Percentiles rank a stretch among this genome's conserved stretches.
These are phyloP conservation scores for Colletotrichum siamense DNA, from an alignment of 2,329 filamentous ascomycete genomes.

Conservation along the genomic window DNA sequence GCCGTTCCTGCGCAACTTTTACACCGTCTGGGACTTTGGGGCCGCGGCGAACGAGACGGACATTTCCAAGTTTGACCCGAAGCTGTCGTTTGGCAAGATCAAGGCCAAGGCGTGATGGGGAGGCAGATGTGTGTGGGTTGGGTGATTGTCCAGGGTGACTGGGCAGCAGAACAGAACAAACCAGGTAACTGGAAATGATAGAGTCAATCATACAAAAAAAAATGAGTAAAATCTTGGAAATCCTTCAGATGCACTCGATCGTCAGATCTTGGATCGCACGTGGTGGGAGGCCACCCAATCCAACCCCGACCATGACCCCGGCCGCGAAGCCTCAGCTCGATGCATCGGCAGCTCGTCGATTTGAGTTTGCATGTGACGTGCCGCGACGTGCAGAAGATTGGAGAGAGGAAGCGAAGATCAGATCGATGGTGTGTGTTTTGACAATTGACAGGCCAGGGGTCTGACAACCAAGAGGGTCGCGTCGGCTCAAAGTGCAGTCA, in stretches of 20 bases:
- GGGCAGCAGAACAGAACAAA: neutral
- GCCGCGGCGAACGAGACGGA: conserved; percentile 1
- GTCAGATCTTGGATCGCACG: conserved; percentile 4
- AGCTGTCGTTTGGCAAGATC: conserved; percentile 27
- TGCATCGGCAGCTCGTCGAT: neutral
- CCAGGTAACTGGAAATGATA: neutral
- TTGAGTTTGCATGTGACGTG: conserved; percentile 2
- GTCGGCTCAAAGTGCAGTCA: neutral
- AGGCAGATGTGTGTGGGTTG: neutral
- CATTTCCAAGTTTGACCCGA: conserved; percentile 3
- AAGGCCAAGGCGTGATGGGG: conserved; percentile 14
- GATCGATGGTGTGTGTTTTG: neutral
- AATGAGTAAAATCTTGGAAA: neutral
- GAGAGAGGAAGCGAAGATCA: neutral
- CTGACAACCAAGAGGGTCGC: neutral
- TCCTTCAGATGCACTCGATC: neutral
- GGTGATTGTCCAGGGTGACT: neutral
- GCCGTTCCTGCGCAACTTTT: conserved; percentile 34
- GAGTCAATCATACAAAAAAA: no score
- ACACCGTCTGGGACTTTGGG: conserved; percentile 39
- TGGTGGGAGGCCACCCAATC: neutral
- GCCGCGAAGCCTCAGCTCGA: neutral
- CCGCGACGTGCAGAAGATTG: neutral
- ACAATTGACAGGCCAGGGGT: neutral
- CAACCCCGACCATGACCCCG: neutral